phyloP scores from a whole-genome alignment of 768 basidiomycete genomes.

The Suillus fuscotomentosus region DNA sequence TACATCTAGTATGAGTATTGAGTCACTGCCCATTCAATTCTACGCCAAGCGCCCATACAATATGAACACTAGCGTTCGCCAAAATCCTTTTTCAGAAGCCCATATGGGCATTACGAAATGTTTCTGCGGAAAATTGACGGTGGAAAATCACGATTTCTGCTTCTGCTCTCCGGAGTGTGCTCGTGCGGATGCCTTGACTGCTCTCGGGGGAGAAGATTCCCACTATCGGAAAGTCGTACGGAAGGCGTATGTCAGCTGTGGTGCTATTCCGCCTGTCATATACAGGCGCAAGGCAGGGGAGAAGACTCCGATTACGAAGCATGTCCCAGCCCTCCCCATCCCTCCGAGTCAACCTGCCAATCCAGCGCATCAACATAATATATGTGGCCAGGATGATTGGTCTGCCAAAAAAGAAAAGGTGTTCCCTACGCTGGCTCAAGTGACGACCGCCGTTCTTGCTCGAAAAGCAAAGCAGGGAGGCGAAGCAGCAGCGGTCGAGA shows the following conservation, averaged over 20 bases:
- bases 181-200: not conserved
- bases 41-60: not conserved
- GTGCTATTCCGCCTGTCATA: not conserved
- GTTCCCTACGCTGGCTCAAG: not conserved
- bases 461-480: not conserved
- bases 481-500: not conserved
- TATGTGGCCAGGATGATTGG: not conserved
- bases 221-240: constrained; percentile 6
- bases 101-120: not conserved
- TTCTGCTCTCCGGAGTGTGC: constrained; percentile 7
- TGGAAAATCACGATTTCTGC: constrained; percentile 5
- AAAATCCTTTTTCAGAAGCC: not conserved
- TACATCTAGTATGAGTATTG: not conserved
- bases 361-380: not conserved
- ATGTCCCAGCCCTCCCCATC: not conserved
- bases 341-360: not conserved
- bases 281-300: not conserved
- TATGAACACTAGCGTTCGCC: not conserved
- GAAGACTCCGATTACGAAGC: not conserved
- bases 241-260: not conserved
- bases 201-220: not conserved
- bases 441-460: not conserved
- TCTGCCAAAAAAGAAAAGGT: not conserved
- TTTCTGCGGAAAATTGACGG: constrained; percentile 1
- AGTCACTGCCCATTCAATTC: not conserved